Evolutionary conservation across 768 basidiomycete genomes (phyloP), one percentile per base, ranked within the genome.

Genomic region (Boletus rex-veris): DNA sequence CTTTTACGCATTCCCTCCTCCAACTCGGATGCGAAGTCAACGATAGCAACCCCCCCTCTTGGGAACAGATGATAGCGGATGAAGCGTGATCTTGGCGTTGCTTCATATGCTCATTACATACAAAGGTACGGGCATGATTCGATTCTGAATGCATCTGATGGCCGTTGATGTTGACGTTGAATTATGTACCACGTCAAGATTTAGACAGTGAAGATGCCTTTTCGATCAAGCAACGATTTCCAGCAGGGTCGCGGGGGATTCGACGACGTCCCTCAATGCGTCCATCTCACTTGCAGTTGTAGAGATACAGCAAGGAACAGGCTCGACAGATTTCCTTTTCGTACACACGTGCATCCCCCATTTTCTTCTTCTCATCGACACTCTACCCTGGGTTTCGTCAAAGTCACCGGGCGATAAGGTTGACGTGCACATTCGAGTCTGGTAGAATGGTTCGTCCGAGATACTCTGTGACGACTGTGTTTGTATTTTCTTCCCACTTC

Each of bases 121-220:
- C 60, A 45, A 38, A 54, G 59, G 50, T 48, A 48, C 47, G 57
- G n/a, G 4, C 16, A 10, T 35, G 52, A 46, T 21, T 55, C 45
- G 19, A 24, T 30, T 47, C 39, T 45, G 35, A 36, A 48, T 44
- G 50, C 50, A 63, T 60, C 61, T 60, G 58, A 64, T 57, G 62
- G 58, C 62, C 62, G 54, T 57, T 46, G 53, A 61, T 52, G 61
- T 8, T 37, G 48, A 62, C 54, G 48, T 54, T 28, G 45, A 28
- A 35, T 58, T 41, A 54, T 48, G 52, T 47, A 41, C 28, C 47
- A 7, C 38, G 7, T 48, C 49, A 30, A 57, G 49, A 59, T 48
- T 49, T 31, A 36, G 21, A 21, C n/a, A 35, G 33, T 10, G 33
- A 14, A 35, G 14, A 14, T 35, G 12, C 33, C 33, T 35, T 14